phyloP scores from a whole-genome alignment of 768 basidiomycete species.

The Kwoniella botswanensis region DNA sequence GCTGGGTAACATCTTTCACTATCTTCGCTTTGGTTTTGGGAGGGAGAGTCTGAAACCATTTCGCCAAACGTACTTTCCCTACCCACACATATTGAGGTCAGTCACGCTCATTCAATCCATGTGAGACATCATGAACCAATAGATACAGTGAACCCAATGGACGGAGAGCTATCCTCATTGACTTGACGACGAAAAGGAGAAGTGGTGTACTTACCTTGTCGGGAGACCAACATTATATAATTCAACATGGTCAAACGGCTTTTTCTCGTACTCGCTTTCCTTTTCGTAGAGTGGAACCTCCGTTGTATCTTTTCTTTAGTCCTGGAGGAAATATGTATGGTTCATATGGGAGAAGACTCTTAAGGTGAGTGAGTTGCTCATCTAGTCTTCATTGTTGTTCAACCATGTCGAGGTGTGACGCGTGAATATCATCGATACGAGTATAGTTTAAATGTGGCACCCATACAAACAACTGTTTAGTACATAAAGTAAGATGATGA shows the following conservation, averaged over 20 bases:
- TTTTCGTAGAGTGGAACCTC: too few relatives aligned
- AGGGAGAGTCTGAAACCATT: slow-evolving; percentile 90
- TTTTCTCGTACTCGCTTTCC: not conserved
- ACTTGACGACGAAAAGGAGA: too few relatives aligned
- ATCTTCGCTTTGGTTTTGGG: slow-evolving; percentile 85
- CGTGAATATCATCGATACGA: not conserved
- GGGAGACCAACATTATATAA: slow-evolving; percentile 90
- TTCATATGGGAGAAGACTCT: too few relatives aligned
- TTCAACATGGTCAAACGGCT: slow-evolving; percentile 63
- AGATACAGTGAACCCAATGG: not conserved
- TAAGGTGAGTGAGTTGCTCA: too few relatives aligned
- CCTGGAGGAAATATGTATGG: not conserved
- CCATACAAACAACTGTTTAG: not conserved
- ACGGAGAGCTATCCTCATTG: too few relatives aligned
- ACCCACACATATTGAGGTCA: slow-evolving; percentile 1
- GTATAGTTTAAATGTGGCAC: not conserved
- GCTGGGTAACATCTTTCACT: slow-evolving; percentile 91
- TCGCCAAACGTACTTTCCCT: slow-evolving; percentile 93
- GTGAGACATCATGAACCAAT: not conserved
- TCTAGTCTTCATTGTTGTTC: not conserved
- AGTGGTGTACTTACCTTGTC: slow-evolving; percentile 67
- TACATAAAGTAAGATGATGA: too few relatives aligned
- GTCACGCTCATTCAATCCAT: not conserved
- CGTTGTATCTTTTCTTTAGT: not conserved
- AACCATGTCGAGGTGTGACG: slow-evolving; percentile 6